phyloP scores from a whole-genome alignment of 2,329 filamentous ascomycete species.

The Dactylellina sp. region DNA sequence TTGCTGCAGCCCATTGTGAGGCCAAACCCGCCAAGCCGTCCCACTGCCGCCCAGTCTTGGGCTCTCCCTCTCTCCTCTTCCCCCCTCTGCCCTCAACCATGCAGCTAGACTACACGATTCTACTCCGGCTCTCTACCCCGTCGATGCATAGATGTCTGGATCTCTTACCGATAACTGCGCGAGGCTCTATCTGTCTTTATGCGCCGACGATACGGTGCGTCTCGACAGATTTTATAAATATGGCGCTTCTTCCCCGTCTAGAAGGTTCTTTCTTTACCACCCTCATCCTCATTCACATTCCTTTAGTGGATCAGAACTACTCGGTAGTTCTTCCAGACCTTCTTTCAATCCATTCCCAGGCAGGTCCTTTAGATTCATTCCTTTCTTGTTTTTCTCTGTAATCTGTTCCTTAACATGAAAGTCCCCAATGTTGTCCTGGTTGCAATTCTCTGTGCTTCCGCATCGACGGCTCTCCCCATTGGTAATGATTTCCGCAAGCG shows the following conservation, averaged over 20 bases:
- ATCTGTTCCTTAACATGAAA: conserved; percentile 18
- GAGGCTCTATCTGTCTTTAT: conserved; percentile 21
- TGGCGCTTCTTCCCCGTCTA: conserved; percentile 9
- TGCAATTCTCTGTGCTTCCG: conserved; percentile 4
- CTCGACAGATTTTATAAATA: conserved; percentile 7
- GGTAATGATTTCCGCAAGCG: conserved; percentile 16
- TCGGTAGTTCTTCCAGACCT: conserved; percentile 4
- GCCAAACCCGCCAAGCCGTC: conserved; percentile 15
- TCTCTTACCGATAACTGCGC: conserved; percentile 13
- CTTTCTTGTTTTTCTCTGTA: conserved; percentile 5
- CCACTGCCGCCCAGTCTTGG: background rate
- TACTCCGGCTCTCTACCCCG: background rate
- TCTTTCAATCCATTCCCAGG: background rate
- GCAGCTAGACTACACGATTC: background rate
- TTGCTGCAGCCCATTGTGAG: conserved; percentile 16
- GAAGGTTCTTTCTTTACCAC: conserved; percentile 10
- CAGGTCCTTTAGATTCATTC: conserved; percentile 9
- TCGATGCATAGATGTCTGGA: conserved; percentile 13
- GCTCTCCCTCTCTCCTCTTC: background rate
- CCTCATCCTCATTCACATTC: conserved; percentile 18
- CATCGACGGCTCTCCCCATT: conserved; percentile 23
- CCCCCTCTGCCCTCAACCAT: conserved; percentile 8
- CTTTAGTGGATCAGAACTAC: conserved; percentile 8
- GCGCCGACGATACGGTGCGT: conserved; percentile 8
- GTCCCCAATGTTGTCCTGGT: conserved; percentile 13